Conservation (phyloP, 352 stramenopile species). For the Phytophthora lateralis region DNA sequence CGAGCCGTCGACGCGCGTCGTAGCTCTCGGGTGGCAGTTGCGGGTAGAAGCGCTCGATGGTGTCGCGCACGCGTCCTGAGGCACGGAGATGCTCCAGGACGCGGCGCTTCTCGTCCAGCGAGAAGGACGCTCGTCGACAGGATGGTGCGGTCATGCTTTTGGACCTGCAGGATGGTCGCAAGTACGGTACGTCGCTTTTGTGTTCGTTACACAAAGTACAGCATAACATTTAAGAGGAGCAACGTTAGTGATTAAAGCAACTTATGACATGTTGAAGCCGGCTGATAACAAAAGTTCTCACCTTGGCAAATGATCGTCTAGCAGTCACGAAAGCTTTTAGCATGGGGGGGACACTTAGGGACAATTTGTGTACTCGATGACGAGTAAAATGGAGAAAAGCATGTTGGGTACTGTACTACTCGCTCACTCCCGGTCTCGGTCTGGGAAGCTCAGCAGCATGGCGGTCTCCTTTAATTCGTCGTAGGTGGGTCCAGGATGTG, state of each 20-base stretch:
- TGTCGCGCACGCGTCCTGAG: slow-evolving; percentile 18
- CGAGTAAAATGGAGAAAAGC: background rate
- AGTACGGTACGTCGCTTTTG: background rate
- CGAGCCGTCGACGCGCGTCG: slow-evolving; percentile 22
- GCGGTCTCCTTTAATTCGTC: slow-evolving; percentile 43
- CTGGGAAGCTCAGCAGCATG: slow-evolving; percentile 37
- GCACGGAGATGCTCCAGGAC: slow-evolving; percentile 28
- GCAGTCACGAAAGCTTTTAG: background rate
- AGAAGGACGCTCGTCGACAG: slow-evolving; percentile 17
- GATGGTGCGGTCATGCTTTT: slow-evolving; percentile 2
- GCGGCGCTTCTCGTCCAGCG: slow-evolving; percentile 34
- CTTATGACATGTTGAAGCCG: slow-evolving; percentile 1
- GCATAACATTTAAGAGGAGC: too few relatives aligned
- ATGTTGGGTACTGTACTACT: slow-evolving; percentile 1
- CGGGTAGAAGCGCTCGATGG: slow-evolving; percentile 29
- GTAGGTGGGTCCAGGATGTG: slow-evolving; percentile 29
- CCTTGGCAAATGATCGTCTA: background rate
- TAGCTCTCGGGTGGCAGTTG: slow-evolving; percentile 22
- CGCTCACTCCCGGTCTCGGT: slow-evolving; percentile 27
- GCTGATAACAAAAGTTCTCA: too few relatives aligned
- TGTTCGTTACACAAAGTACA: too few relatives aligned
- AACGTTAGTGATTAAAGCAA: background rate
- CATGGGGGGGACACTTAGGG: background rate
- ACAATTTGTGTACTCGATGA: background rate
- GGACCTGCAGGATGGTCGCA: background rate